These are phyloP conservation scores for Pulveroboletus sp. DNA, from an alignment of 768 basidiomycete species.

Conservation along the genomic window DNA sequence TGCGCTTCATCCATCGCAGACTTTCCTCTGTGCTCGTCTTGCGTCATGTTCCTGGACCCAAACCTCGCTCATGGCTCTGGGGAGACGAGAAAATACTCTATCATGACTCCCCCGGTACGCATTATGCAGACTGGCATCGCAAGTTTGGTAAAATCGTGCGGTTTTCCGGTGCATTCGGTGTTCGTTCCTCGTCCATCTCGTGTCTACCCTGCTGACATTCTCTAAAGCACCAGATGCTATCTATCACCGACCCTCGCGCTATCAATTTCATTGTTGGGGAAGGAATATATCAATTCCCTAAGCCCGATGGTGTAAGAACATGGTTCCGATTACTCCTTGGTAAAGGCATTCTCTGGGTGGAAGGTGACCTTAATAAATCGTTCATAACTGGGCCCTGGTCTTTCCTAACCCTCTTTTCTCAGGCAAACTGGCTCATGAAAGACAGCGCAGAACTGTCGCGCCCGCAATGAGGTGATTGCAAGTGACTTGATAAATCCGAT, in stretches of 20 bases:
- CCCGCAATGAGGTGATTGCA: constrained; percentile 54
- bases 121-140: constrained; percentile 52
- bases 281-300: constrained; percentile 57
- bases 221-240: constrained; percentile 52
- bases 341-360: constrained; percentile 64
- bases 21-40: constrained; percentile 34
- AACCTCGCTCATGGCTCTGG: constrained; percentile 50
- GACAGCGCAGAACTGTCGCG: constrained; percentile 49
- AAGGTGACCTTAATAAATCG: constrained; percentile 39
- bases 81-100: constrained; percentile 62
- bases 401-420: constrained; percentile 1
- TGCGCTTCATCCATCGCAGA: constrained; percentile 35
- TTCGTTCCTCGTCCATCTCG: constrained; percentile 20
- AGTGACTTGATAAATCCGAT: background rate
- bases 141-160: constrained; percentile 53
- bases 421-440: constrained; percentile 59
- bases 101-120: constrained; percentile 45
- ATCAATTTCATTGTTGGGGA: constrained; percentile 55
- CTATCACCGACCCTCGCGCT: constrained; percentile 53
- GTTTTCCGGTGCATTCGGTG: constrained; percentile 58
- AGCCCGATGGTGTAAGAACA: constrained; percentile 57
- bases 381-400: background rate
- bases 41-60: constrained; percentile 52
- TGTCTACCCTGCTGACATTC: constrained; percentile 9
- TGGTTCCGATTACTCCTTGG: constrained; percentile 64